A percentile compares a stretch with the other conserved stretches of the same genome.
phyloP scores from a whole-genome alignment of 306 rosid genomes.

The Quercus rubra region DNA sequence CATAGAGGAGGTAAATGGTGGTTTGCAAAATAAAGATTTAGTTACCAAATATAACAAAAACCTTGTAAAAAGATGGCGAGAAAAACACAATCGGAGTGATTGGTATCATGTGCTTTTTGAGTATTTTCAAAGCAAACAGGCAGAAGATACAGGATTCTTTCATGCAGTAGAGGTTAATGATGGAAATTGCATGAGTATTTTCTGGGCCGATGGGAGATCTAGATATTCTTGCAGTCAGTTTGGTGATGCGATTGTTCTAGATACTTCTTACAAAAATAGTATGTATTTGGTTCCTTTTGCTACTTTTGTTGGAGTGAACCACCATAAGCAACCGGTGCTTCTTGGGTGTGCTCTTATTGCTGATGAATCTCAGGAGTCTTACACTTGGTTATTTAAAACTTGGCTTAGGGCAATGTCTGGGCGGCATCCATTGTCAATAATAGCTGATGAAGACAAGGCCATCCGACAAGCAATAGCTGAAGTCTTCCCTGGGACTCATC shows the following conservation, averaged over 20 bases:
- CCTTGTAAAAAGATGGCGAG: slow-evolving; percentile 55
- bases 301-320: slow-evolving; percentile 85
- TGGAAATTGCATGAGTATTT: slow-evolving; percentile 82
- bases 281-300: slow-evolving; percentile 80
- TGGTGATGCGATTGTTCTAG: slow-evolving; percentile 78
- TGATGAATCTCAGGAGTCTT: slow-evolving; percentile 84
- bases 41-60: slow-evolving; percentile 52
- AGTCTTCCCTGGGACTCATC: slow-evolving; percentile 71
- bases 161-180: slow-evolving; percentile 73
- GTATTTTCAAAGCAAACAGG: slow-evolving; percentile 80
- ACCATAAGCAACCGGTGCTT: slow-evolving; percentile 91
- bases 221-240: slow-evolving; percentile 90
- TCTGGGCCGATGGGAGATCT: slow-evolving; percentile 98
- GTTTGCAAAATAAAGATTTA: slow-evolving; percentile 53
- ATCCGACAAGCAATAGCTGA: slow-evolving; percentile 72
- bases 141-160: slow-evolving; percentile 95
- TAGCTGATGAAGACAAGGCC: slow-evolving; percentile 85
- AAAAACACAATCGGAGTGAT: slow-evolving; percentile 73
- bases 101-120: slow-evolving; percentile 77
- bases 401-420: slow-evolving; percentile 91
- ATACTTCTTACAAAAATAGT: slow-evolving; percentile 75
- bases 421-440: slow-evolving; percentile 67
- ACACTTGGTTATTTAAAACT: slow-evolving; percentile 86
- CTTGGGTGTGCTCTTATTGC: slow-evolving; percentile 93
- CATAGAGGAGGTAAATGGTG: slow-evolving; percentile 58